Evolutionary conservation across 2,329 filamentous ascomycete genomes (phyloP).

Genomic region (Hypoxylon sp.): DNA sequence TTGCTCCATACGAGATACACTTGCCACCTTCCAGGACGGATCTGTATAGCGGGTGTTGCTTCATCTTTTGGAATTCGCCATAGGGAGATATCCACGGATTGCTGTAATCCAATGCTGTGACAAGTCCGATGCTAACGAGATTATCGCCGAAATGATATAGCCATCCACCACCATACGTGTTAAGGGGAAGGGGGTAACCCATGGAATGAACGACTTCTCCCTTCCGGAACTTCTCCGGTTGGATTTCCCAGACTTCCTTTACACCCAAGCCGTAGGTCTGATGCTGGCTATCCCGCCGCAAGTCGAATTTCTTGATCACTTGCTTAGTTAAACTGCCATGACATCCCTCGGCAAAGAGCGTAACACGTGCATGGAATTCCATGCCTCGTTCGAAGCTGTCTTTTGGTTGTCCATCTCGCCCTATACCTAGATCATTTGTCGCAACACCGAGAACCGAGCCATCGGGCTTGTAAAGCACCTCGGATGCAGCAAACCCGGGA

Average conservation of each 20-base stretch:
- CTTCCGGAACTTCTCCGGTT: slow-evolving; percentile 89
- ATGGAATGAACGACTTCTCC: slow-evolving; percentile 88
- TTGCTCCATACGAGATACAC: slow-evolving; percentile 94
- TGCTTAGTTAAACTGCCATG: slow-evolving; percentile 96
- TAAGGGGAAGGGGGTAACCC: slow-evolving; percentile 86
- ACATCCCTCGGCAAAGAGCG: slow-evolving; percentile 92
- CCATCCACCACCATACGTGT: slow-evolving; percentile 97
- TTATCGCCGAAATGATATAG: slow-evolving; percentile 99
- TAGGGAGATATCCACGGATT: slow-evolving; percentile 98
- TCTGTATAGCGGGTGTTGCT: slow-evolving; percentile 92
- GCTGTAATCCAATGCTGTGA: slow-evolving; percentile 92
- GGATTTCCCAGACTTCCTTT: slow-evolving; percentile 97
- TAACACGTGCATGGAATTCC: slow-evolving; percentile 95
- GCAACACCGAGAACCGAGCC: slow-evolving; percentile 93
- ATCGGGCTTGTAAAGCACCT: slow-evolving; percentile 86
- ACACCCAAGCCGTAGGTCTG: slow-evolving; percentile 95
- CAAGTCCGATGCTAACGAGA: slow-evolving; percentile 88
- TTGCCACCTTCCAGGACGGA: slow-evolving; percentile 92
- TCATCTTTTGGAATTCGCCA: slow-evolving; percentile 97
- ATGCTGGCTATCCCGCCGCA: slow-evolving; percentile 86
- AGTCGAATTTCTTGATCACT: slow-evolving; percentile 91
- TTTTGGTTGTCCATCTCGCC: slow-evolving; percentile 82
- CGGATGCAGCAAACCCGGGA: slow-evolving; percentile 92
- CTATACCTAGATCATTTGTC: slow-evolving; percentile 92
- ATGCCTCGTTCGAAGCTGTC: slow-evolving; percentile 94